phyloP scores from a whole-genome alignment of 441 rosid genomes.

The Corymbia calophylla region DNA sequence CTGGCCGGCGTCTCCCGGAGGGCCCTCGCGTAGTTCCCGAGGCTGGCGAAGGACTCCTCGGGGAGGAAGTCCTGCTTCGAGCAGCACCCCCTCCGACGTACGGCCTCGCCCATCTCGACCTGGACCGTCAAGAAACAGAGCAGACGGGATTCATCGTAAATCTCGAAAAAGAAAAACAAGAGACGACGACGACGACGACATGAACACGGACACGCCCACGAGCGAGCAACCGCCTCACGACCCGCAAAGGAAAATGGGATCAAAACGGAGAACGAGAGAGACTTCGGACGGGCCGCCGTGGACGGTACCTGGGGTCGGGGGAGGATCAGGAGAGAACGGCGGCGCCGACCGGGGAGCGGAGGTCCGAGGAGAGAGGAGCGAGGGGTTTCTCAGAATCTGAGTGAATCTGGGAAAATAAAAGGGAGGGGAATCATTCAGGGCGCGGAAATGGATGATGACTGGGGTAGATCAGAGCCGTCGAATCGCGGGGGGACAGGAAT shows the following conservation, averaged over 20 bases:
- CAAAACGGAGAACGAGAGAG: too few relatives aligned
- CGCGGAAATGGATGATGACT: not conserved
- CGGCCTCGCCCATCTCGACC: not conserved
- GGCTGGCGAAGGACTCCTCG: constrained; percentile 61
- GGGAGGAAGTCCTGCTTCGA: constrained; percentile 56
- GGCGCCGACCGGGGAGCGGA: not conserved
- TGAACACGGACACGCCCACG: too few relatives aligned
- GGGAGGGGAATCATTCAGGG: too few relatives aligned
- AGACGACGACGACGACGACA: too few relatives aligned
- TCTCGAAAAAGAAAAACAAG: too few relatives aligned
- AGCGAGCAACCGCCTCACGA: too few relatives aligned
- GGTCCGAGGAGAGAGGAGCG: not conserved
- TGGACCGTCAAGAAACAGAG: not conserved
- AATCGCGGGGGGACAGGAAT: too few relatives aligned
- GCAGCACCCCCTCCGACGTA: constrained; percentile 22
- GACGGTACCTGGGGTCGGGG: not conserved
- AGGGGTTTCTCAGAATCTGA: not conserved
- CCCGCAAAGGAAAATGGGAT: too few relatives aligned
- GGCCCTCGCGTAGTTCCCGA: constrained; percentile 41
- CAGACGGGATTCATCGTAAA: not conserved
- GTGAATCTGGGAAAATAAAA: not conserved
- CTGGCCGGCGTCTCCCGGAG: constrained; percentile 37
- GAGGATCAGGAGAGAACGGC: not conserved
- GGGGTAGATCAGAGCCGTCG: not conserved
- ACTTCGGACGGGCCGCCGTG: not conserved